Percentiles rank a stretch among this genome's conserved stretches.
phyloP scores from a whole-genome alignment of 345 rosid genomes.

The Salix caprea region DNA sequence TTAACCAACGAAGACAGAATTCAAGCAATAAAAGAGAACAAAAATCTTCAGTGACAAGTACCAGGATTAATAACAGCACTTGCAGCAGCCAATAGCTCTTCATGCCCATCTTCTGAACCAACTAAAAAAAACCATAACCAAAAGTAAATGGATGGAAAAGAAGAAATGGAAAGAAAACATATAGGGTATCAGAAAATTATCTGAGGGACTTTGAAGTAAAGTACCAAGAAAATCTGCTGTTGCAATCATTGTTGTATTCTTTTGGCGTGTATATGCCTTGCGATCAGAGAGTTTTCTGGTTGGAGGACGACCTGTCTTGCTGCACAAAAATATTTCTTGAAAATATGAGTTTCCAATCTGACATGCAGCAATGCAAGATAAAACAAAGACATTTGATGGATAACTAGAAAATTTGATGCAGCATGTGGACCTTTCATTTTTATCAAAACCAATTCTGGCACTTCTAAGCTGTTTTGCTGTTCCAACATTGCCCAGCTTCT shows the following conservation, averaged over 20 bases:
- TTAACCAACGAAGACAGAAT: conserved; percentile 12
- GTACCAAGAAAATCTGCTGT: conserved; percentile 80
- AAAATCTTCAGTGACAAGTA: conserved; percentile 19
- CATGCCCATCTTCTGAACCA: conserved; percentile 75
- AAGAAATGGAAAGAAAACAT: conserved; percentile 5
- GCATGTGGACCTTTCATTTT: conserved; percentile 62
- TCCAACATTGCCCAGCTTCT: conserved; percentile 67
- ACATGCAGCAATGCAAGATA: not conserved
- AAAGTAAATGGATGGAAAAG: conserved; percentile 18
- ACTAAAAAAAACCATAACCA: conserved; percentile 40
- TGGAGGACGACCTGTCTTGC: conserved; percentile 89
- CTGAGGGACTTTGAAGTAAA: conserved; percentile 19
- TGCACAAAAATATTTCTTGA: conserved; percentile 37
- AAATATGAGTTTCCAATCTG: conserved; percentile 22
- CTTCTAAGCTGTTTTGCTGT: conserved; percentile 81
- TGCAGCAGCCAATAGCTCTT: conserved; percentile 81
- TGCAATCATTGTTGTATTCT: conserved; percentile 47
- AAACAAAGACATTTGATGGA: conserved; percentile 3
- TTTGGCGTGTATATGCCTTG: conserved; percentile 72
- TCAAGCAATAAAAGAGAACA: conserved; percentile 11
- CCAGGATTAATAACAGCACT: conserved; percentile 67
- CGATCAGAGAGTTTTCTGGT: conserved; percentile 90
- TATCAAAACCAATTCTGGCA: conserved; percentile 66
- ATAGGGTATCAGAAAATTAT: conserved; percentile 8
- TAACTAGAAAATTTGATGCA: conserved; percentile 6